phyloP scores from a whole-genome alignment of 179 eudicot species.

The Camellia oleifera region DNA sequence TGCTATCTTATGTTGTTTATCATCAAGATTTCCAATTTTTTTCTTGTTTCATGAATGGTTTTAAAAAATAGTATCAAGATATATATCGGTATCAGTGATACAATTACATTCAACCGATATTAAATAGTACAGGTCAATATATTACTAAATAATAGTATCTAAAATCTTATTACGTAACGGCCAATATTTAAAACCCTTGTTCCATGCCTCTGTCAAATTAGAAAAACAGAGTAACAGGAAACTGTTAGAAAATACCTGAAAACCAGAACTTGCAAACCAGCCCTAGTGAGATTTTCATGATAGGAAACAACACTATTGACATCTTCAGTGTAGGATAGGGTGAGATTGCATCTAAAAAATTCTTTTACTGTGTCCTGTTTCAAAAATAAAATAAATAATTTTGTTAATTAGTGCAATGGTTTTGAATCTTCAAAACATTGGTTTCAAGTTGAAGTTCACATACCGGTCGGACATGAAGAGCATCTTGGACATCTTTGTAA shows the following conservation, averaged over 20 bases:
- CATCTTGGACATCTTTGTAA: constrained; percentile 20
- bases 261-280: constrained; percentile 15
- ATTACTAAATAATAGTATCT: too few relatives aligned
- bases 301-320: constrained; percentile 13
- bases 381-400: background rate
- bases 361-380: constrained; percentile 17
- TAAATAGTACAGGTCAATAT: too few relatives aligned
- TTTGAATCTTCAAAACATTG: background rate
- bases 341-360: constrained; percentile 24
- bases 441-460: background rate
- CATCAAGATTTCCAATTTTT: too few relatives aligned
- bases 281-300: constrained; percentile 16
- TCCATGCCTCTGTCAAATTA: too few relatives aligned
- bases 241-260: constrained; percentile 3
- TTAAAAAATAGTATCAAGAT: too few relatives aligned
- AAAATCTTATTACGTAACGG: too few relatives aligned
- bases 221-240: too few relatives aligned
- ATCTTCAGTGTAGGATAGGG: constrained; percentile 14
- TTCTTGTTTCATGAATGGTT: too few relatives aligned
- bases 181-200: too few relatives aligned
- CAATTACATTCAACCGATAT: too few relatives aligned
- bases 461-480: constrained; percentile 25
- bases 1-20: too few relatives aligned
- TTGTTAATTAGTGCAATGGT: background rate
- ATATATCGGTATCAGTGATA: too few relatives aligned